Evolutionary conservation across 2,329 filamentous ascomycete species (phyloP), one percentile per base, ranked within the genome.

Genomic region (Aspergillus hortae): DNA sequence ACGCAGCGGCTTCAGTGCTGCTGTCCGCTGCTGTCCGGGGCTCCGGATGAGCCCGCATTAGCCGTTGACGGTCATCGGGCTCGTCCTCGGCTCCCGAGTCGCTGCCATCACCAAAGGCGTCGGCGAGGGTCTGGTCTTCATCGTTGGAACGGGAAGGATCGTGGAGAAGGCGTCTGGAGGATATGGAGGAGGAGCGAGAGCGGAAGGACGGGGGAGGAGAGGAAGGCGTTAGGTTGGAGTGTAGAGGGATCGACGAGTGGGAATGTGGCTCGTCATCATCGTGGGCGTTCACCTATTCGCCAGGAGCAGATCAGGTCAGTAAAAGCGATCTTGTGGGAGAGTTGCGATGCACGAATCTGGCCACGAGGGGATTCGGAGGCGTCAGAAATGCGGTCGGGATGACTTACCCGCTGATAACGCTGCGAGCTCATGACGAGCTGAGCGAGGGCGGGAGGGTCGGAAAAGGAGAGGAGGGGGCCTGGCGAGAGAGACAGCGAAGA

Each of bases 41-140:
- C 56, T 65, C 65, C 52, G 66, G 74, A 56, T 77, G 85, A 61
- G 85, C 84, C 61, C 89, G 85, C 77, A 96, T 92, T 63, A 97
- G 74, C 59, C 92, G 85, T 73, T 94, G 90, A 61, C 91, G 83
- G 71, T 96, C 90, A 69, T 95, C 90, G 52, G 82, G 79, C 53
- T 88, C 86, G 62, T 89, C 77, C 55, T 85, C 83, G 50, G 80
- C 86, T 57, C 88, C 87, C 33, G 78, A 80, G 55, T 87, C 89
- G 56, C 86, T 88, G 60, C 88, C 88, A 65, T 88, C 84, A 67
- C 90, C 92, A 70, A 99, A 99, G 1, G 94, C 91, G 68, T 97
- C 92, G 61, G 89, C 90, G 12, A 99, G 81, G n/a, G 89, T 87
- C 56, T 88, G 80, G 63, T 96, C 86, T 55, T 90, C 87, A 53